Evolutionary conservation across 495 filamentous ascomycete genomes (phyloP), one percentile per base, ranked within the genome.

Genomic region (Usnea hakonensis): DNA sequence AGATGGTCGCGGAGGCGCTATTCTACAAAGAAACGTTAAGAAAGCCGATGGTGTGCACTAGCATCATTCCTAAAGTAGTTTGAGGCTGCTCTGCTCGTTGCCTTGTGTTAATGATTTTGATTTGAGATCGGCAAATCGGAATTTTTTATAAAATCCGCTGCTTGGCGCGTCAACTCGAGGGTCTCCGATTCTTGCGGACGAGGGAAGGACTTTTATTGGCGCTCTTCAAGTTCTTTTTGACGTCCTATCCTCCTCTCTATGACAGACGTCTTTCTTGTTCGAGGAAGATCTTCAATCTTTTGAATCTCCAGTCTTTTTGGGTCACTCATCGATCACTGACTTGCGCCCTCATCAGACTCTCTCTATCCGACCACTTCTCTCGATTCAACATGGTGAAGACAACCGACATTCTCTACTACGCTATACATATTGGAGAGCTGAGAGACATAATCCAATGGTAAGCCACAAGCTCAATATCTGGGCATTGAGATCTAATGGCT

Each of bases 381-480:
- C 17, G n/a, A 53, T 10, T 55, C 74, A 76, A 54, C 60, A 86
- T 87, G 84, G 75, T 78, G 17, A 63, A 30, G 38, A 61, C 76
- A 61, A 75, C 77, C 33, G 81, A 87, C 65, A 73, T 85, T 65
- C 64, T 89, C 64, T 96, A 97, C 76, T 91, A 86, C 70, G 72
- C 81, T 61, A 77, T 90, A 64, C 94, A 97, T 73, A 85, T 88
- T 6, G 77, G 81, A 58, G 82, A 98, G 76, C 76, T 97, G 70
- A 83, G 91, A 66, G 77, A 87, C 32, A 91, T 98, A 48, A 77
- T 96, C 58, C 94, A 98, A 90, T 98, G 94, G 94, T 95, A 79
- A 35, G 78, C 71, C 21, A 3, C 38, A 14, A 52, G 16, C 16
- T 32, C 3, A 30, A 7, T 41, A 1, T 35, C 0, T 11, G 60